Conservation (phyloP, 805 yeast genomes). For the Danielia reshetovae region DNA sequence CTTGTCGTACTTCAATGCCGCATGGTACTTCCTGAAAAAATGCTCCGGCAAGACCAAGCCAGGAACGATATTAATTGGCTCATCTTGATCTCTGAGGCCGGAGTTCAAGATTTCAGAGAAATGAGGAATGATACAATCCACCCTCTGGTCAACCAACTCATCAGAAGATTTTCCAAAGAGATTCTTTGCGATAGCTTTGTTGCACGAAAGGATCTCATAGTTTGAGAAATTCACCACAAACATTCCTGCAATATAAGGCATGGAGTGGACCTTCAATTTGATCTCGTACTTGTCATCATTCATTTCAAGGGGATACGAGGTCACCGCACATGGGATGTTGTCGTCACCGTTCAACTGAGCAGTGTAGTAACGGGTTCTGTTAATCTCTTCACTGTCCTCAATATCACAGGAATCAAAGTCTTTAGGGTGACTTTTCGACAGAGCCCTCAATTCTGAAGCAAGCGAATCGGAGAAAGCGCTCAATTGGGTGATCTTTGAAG, state of each 20-base stretch:
- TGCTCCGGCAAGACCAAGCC: conserved; percentile 91
- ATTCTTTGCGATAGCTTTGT: conserved; percentile 72
- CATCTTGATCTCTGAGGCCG: conserved; percentile 31
- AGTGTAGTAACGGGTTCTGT: conserved; percentile 62
- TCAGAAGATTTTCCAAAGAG: conserved; percentile 67
- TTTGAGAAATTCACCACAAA: conserved; percentile 57
- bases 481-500: conserved; percentile 13
- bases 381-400: conserved; percentile 35
- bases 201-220: conserved; percentile 62
- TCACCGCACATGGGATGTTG: conserved; percentile 69
- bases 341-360: conserved; percentile 40
- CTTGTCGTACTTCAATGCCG: conserved; percentile 28
- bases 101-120: conserved; percentile 46
- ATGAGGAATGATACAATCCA: conserved; percentile 59
- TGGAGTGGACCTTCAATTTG: conserved; percentile 64
- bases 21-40: conserved; percentile 69
- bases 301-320: conserved; percentile 54
- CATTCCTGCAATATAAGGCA: conserved; percentile 86
- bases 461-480: conserved; percentile 26
- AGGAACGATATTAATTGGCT: conserved; percentile 29
- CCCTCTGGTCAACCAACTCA: conserved; percentile 34
- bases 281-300: conserved; percentile 39
- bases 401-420: conserved; percentile 20
- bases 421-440: conserved; percentile 1
- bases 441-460: conserved; percentile 17